Evolutionary conservation across 805 yeast species (phyloP), one percentile per base, ranked within the genome.

Genomic region (Kodamaea kaohsiungensis): DNA sequence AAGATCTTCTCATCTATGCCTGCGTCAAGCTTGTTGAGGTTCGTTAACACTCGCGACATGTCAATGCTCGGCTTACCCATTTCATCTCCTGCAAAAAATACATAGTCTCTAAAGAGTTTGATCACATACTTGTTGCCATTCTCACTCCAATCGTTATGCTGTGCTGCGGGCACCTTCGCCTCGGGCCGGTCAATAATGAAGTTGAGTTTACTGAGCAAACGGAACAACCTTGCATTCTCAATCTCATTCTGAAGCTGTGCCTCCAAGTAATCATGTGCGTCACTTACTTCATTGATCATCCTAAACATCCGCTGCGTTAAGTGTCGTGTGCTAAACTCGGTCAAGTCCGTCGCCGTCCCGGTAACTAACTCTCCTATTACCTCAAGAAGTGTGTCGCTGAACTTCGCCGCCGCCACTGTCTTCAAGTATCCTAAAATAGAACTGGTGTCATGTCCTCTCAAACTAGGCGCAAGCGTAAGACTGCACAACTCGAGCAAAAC

Each of bases 11-110:
- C 99, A 50, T 89, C 91, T 35, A 87, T 80, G 1, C 98, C 98
- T 5, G 93, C 96, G 66, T 95, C 99, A 59, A 95, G 75, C 70
- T 93, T 95, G 71, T 93, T 93, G 63, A 95, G 74, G 62, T 88
- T 83, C 49, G 83, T 76, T 56, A 95, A 73, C 5, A 91, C 92
- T 67, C 91, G 91, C 0, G 91, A 86, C 61, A 95, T 75, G 69
- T 95, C 97, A 54, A 91, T 73, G 1, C 85, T 82, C 2, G 96
- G 91, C 61, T 80, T 80, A 12, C 97, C 97, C 19, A 70, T 69
- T 51, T 87, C 92, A 67, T 90, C 91, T 39, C 79, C 81, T 66
- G 90, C 96, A 64, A 89, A 95, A 72, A 92, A 95, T 1, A 91
- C 87, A 65, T 84, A 89, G 68, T 92, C 96, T 52, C 86, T 80